Conservation (phyloP, 1,139 yeast species). For the Arxiozyma slooffiae region DNA sequence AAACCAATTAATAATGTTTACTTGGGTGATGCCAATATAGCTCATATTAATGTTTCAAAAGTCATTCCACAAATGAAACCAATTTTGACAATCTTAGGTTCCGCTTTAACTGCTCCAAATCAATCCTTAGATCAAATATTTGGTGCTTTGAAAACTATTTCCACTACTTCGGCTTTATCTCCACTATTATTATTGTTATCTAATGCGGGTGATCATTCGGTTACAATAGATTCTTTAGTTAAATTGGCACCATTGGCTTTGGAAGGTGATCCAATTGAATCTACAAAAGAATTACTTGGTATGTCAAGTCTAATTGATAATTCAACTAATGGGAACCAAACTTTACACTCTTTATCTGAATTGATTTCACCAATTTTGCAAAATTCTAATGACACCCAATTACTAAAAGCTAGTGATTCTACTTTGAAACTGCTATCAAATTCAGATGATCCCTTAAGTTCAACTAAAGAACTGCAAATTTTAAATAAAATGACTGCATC, state of each 20-base stretch:
- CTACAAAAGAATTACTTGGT: constrained; percentile 16
- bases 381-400: constrained; percentile 13
- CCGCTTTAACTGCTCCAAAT: constrained; percentile 26
- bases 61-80: constrained; percentile 28
- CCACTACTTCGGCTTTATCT: constrained; percentile 25
- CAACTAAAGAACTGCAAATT: constrained; percentile 17
- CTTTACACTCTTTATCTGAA: constrained; percentile 17
- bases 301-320: constrained; percentile 20
- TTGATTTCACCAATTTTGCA: constrained; percentile 19
- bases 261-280: constrained; percentile 13
- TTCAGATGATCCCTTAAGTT: constrained; percentile 21
- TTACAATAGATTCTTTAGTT: constrained; percentile 20
- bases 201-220: constrained; percentile 18
- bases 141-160: constrained; percentile 19
- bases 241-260: constrained; percentile 26
- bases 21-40: constrained; percentile 28
- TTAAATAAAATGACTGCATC: constrained; percentile 18
- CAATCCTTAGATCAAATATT: constrained; percentile 18
- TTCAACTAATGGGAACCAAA: constrained; percentile 19
- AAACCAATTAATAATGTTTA: constrained; percentile 25
- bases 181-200: constrained; percentile 24
- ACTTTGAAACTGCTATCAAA: constrained; percentile 21
- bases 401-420: constrained; percentile 12
- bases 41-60: constrained; percentile 29
- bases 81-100: constrained; percentile 23